Base-by-base conservation (phyloP, 2,329 filamentous ascomycete genomes). In the Hypoxylon sp. region DNA sequence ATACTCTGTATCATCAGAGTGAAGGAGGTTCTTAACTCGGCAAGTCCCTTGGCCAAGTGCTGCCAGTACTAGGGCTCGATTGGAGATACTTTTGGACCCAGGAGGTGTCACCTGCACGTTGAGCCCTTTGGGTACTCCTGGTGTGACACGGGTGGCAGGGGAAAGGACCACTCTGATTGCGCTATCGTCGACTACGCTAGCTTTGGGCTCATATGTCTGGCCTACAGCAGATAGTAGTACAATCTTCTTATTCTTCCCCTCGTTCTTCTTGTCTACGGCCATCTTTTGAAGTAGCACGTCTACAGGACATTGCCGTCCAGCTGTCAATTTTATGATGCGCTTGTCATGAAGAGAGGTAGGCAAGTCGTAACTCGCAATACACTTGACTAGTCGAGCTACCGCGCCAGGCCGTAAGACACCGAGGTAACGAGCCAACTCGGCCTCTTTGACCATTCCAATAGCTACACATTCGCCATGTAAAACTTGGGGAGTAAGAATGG, bases 181-280 rank as follows among this genome's bases (percentile, higher is more conserved):
- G 69, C 88, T 86, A 77, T 99, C 97, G 10, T 91, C 87, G n/a
- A 98, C 94, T 9, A 93, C 90, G 73, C 91, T 98, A 28, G 96
- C 96, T 79, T 91, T 92, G 60, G 89, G 91, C 81, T 99, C 96
- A 76, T 95, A 82, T 0, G 94, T 97, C 75, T 91, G 89, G 63
- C 96, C 96, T 77, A 99, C 97, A 11, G 92, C 92, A 0, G 94
- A 94, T 10, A 99, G 85, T 6, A 99, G 87, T 5, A 98, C 95
- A 69, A 99, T 92, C 82, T 97, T 98, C 85, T 99, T 99, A 80
- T 95, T 94, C 65, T 88, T 88, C 1, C 96, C 96, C 48, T 97
- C 92, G 72, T 99, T 99, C 85, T 99, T 99, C 87, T 99, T 99
- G 82, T 99, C 96, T 7, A 99, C 91, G 0, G 92, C 94, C 96